phyloP scores from a whole-genome alignment of 2,329 filamentous ascomycete species.

The Phoma sp. region DNA sequence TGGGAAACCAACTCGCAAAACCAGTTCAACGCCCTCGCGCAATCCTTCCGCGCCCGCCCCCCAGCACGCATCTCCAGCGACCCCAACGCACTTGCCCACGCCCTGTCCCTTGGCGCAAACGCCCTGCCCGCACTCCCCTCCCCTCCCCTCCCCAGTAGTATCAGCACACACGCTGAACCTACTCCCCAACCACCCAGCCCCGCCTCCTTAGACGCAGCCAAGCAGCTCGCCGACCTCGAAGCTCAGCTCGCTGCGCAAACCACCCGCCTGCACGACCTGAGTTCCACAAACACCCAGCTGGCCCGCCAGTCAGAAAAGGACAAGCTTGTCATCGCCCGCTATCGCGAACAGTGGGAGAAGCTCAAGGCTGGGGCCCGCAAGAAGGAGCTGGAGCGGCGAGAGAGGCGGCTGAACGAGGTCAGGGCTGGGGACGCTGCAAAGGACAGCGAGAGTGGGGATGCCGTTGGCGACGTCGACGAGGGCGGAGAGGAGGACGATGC shows the following conservation, averaged over 20 bases:
- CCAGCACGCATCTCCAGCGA: constrained; percentile 26
- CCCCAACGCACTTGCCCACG: constrained; percentile 32
- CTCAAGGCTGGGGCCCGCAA: constrained; percentile 67
- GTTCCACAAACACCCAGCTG: constrained; percentile 66
- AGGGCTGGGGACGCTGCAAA: constrained; percentile 22
- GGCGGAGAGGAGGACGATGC: constrained; percentile 30
- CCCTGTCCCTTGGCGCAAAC: constrained; percentile 32
- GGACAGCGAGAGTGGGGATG: constrained; percentile 26
- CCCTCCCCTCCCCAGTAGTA: constrained; percentile 14
- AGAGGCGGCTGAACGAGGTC: constrained; percentile 22
- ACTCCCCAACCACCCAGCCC: constrained; percentile 10
- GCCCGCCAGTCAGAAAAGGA: constrained; percentile 68
- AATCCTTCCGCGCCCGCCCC: constrained; percentile 65
- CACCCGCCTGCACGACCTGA: constrained; percentile 56
- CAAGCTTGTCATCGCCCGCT: constrained; percentile 60
- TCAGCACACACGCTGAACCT: neutral
- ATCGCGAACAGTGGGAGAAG: constrained; percentile 71
- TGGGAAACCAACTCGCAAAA: constrained; percentile 94
- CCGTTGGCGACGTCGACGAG: constrained; percentile 12
- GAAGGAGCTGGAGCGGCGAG: constrained; percentile 40
- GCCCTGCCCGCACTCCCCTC: constrained; percentile 28
- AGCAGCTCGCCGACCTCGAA: constrained; percentile 36
- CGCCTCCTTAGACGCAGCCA: constrained; percentile 21
- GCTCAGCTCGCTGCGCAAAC: constrained; percentile 34
- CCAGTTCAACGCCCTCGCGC: constrained; percentile 82